A percentile compares a stretch with the other conserved stretches of the same genome.
These are phyloP conservation scores for Emmonsiellopsis sp. DNA, from an alignment of 2,329 filamentous ascomycete species.

Conservation along the genomic window DNA sequence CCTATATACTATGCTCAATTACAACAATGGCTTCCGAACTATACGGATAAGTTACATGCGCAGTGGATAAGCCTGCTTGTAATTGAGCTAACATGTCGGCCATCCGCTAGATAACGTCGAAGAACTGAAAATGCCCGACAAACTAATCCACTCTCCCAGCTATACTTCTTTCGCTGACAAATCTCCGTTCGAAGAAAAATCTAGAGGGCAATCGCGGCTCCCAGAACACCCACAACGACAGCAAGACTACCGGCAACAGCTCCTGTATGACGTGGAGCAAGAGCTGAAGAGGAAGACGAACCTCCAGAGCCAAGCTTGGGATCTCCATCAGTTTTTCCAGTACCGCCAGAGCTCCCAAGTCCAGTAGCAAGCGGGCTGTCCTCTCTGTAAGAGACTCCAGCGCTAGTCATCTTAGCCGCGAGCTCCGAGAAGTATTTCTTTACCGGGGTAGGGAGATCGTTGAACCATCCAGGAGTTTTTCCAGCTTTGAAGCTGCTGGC, in stretches of 20 bases:
- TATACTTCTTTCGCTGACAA: too few relatives aligned
- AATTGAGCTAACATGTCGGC: too few relatives aligned
- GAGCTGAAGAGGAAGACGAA: background rate
- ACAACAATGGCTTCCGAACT: too few relatives aligned
- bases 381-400: background rate
- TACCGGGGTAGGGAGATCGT: constrained; percentile 20
- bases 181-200: background rate
- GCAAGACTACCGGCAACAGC: background rate
- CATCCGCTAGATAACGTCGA: too few relatives aligned
- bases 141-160: too few relatives aligned
- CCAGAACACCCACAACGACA: background rate
- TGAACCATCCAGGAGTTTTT: constrained; percentile 25
- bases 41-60: too few relatives aligned
- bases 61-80: too few relatives aligned
- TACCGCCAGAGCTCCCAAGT: background rate
- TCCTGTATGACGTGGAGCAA: background rate
- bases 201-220: background rate
- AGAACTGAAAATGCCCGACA: too few relatives aligned
- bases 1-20: too few relatives aligned
- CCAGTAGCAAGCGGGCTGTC: background rate
- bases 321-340: background rate
- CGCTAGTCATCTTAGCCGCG: background rate
- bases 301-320: background rate
- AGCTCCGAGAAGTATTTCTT: constrained; percentile 21
- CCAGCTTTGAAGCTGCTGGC: constrained; percentile 24